These are phyloP conservation scores for Talaromyces sp. DNA, from an alignment of 2,329 filamentous ascomycete genomes.

Conservation along the genomic window DNA sequence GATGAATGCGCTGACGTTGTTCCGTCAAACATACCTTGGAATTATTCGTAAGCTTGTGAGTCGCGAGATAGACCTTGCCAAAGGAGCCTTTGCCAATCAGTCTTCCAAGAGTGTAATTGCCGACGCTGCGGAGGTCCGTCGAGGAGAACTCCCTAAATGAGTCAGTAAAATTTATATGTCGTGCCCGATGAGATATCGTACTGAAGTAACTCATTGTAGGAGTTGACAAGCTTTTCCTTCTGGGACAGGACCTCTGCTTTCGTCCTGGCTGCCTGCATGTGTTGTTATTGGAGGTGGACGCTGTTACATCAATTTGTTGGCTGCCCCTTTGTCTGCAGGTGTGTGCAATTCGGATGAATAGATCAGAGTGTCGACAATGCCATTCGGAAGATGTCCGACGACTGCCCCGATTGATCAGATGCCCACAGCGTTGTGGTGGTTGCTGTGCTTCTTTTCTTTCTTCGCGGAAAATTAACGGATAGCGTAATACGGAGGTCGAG, in stretches of 20 bases:
- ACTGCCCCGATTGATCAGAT: not conserved
- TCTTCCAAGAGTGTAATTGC: slow-evolving; percentile 88
- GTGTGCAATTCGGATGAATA: not conserved
- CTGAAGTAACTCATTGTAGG: slow-evolving; percentile 95
- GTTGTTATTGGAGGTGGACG: slow-evolving; percentile 29
- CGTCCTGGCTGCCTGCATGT: slow-evolving; percentile 46
- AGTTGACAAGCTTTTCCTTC: slow-evolving; percentile 83
- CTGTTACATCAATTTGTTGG: not conserved
- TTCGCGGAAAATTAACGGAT: not conserved
- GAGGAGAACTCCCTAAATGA: slow-evolving; percentile 80
- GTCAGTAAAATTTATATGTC: slow-evolving; percentile 21
- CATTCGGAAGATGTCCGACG: slow-evolving; percentile 6
- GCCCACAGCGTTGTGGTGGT: not conserved
- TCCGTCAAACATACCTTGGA: slow-evolving; percentile 67
- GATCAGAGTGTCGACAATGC: not conserved
- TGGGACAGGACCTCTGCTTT: slow-evolving; percentile 57
- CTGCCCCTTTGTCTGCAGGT: not conserved
- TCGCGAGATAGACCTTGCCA: slow-evolving; percentile 94
- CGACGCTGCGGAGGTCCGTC: slow-evolving; percentile 85
- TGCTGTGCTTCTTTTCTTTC: not conserved
- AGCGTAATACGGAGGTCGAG: not conserved
- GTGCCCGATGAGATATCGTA: slow-evolving; percentile 50
- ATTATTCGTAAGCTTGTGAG: slow-evolving; percentile 96
- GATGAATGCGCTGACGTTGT: not conserved
- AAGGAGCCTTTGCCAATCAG: slow-evolving; percentile 98